phyloP scores from a whole-genome alignment of 305 asterid genomes.

The Fraxinus paxiana region DNA sequence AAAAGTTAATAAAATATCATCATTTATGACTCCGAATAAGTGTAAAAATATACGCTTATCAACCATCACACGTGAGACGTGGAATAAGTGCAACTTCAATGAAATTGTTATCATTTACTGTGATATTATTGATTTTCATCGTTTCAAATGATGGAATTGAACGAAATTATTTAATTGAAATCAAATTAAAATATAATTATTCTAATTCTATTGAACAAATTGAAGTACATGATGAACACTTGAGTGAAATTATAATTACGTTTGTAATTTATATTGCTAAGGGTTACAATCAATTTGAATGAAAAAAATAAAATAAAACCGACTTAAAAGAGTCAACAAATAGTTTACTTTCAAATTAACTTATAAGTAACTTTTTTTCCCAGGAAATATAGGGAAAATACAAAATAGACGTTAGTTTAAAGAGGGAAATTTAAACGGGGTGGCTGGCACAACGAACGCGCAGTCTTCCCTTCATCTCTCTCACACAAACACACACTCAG shows the following conservation, averaged over 20 bases:
- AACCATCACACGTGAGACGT: no score
- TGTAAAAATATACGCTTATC: no score
- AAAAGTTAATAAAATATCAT: no score
- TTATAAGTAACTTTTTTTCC: background rate
- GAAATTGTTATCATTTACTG: background rate
- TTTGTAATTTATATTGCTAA: background rate
- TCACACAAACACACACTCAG: background rate
- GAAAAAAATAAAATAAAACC: background rate
- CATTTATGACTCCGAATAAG: no score
- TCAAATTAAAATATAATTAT: background rate
- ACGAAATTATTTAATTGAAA: background rate
- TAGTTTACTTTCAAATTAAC: background rate
- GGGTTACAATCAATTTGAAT: background rate
- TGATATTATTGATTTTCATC: background rate
- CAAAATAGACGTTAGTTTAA: conserved; percentile 8
- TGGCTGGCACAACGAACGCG: conserved; percentile 1
- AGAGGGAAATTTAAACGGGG: conserved; percentile 17
- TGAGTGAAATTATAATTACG: background rate
- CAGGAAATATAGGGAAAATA: conserved; percentile 24
- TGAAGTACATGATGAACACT: background rate
- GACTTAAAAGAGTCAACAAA: background rate
- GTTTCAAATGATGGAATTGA: background rate
- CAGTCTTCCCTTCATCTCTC: background rate
- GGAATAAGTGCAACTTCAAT: background rate
- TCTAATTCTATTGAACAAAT: background rate